Evolutionary conservation across 2,329 filamentous ascomycete species (phyloP), one percentile per base, ranked within the genome.

Genomic region (Aciculosporium take): DNA sequence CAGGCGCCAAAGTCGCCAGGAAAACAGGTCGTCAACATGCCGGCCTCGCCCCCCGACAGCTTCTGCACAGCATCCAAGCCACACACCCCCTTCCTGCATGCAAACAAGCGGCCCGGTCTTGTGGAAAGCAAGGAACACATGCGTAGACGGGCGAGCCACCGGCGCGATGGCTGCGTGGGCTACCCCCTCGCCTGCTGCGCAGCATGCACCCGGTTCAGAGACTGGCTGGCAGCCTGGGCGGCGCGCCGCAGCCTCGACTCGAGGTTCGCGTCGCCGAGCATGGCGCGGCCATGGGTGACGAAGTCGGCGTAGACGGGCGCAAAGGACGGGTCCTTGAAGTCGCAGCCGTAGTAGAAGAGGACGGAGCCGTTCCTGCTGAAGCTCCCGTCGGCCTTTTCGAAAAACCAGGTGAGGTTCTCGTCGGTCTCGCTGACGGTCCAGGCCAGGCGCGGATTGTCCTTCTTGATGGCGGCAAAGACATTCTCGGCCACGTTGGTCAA

Each of bases 391-490:
- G 89, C 83, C 71, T 94, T 94, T 63, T 94, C 88, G 51, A 94
- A 93, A 70, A 96, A 95, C 91, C 89, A 96, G 9, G 86, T 88
- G 53, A 96, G 69, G 60, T 96, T 95, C 72, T 96, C 89, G 53
- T 96, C 88, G 51, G 93, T 83, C 56, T 88, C 82, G 66, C 84
- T 89, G 46, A 95, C 89, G n/a, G 87, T 94, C 89, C 88, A 98
- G 48, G 86, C 83, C 49, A 96, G 72, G 65, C 82, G 86, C 42
- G 87, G 79, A 61, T 88, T 83, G 56, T 95, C 89, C 63, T 94
- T 93, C 71, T 89, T 93, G 60, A 96, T 84, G 47, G 84, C 82
- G 48, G 82, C 77, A 61, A 96, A 94, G 44, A 96, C 84, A 56
- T 96, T 95, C 61, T 96, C 91, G 24, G 88, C 84, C 27, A 95